Conservation (phyloP, 192 early-diverging fungal genomes). For the Fimicolochytrium jonesii region DNA sequence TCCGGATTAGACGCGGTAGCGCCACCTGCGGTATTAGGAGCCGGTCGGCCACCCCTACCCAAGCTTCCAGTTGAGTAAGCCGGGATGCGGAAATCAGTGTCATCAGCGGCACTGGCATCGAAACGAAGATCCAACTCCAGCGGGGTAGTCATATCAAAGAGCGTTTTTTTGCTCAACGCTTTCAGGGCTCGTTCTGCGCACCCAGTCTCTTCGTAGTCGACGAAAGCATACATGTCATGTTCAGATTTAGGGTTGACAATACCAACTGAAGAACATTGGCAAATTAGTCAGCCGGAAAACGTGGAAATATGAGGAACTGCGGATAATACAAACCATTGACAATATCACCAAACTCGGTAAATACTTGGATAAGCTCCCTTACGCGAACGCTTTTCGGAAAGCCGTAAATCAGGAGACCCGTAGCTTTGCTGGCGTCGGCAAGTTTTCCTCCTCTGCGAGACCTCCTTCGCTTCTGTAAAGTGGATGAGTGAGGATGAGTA, state of each 20-base stretch:
- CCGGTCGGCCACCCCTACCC: no score
- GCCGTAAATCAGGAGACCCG: constrained; percentile 37
- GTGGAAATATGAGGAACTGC: neutral
- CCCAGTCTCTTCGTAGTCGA: constrained; percentile 35
- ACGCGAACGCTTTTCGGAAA: constrained; percentile 40
- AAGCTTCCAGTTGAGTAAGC: no score
- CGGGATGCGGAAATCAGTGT: no score
- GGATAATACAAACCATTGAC: constrained; percentile 34
- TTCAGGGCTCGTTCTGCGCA: constrained; percentile 32
- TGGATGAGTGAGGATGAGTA: neutral
- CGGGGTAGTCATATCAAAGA: constrained; percentile 35
- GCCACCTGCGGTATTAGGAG: no score
- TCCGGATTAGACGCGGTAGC: neutral
- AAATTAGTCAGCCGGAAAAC: neutral
- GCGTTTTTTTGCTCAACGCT: constrained; percentile 23
- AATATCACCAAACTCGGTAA: constrained; percentile 40
- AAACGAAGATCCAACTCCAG: constrained; percentile 31
- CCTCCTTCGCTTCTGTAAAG: neutral
- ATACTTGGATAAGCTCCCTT: constrained; percentile 36
- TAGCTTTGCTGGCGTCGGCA: constrained; percentile 11
- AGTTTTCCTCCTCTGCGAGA: neutral
- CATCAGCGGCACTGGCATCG: no score
- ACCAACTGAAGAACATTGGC: constrained; percentile 13
- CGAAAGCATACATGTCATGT: constrained; percentile 31
- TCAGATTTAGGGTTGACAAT: constrained; percentile 26